These are phyloP conservation scores for Firmiana major DNA, from an alignment of 345 rosid species.

Conservation along the genomic window DNA sequence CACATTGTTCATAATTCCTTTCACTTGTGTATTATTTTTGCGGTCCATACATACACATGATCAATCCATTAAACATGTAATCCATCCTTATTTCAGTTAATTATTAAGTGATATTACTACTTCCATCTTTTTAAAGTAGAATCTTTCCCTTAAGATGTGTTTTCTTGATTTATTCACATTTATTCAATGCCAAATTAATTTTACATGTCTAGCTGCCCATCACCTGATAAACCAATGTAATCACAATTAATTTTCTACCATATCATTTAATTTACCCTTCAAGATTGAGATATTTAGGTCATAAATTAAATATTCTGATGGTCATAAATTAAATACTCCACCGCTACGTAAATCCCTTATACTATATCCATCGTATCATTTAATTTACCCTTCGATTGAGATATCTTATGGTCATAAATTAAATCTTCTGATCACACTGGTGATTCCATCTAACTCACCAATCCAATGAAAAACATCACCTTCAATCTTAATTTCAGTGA, in stretches of 20 bases:
- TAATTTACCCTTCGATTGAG: background rate
- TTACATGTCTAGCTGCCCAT: background rate
- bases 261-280: conserved; percentile 37
- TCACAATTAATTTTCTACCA: conserved; percentile 33
- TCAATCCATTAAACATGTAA: background rate
- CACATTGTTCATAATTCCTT: background rate
- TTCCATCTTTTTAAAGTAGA: background rate
- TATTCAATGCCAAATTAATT: background rate
- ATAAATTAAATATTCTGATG: background rate
- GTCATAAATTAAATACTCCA: background rate
- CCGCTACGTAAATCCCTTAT: no score
- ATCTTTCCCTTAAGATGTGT: background rate
- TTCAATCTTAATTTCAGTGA: background rate
- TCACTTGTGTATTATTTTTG: background rate
- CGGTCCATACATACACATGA: background rate
- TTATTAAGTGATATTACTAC: background rate
- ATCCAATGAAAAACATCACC: background rate
- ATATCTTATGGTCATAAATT: background rate
- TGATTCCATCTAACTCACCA: background rate
- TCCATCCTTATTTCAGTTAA: background rate
- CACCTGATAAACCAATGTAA: background rate
- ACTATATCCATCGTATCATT: conserved; percentile 74
- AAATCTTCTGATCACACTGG: background rate
- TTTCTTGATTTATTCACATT: background rate
- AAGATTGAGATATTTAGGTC: background rate